Percentiles rank a stretch among this genome's conserved stretches.
Evolutionary conservation across 306 rosid genomes (phyloP).

Genomic region (Quercus bicolor): DNA sequence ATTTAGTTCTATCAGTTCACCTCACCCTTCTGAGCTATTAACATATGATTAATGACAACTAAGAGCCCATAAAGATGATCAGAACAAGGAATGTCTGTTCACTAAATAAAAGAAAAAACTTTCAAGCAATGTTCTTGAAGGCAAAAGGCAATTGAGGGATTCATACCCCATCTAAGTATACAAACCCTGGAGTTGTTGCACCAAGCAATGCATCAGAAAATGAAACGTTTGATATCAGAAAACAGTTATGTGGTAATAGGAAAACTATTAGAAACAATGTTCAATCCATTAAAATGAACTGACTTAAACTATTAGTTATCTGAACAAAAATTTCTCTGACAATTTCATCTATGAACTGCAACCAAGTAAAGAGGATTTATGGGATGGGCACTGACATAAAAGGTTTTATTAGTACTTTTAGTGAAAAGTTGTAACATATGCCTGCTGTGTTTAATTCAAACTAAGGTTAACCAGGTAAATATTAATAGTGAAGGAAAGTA

Average conservation of each 20-base stretch:
- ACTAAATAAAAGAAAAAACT: background rate
- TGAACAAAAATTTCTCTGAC: background rate
- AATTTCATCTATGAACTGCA: background rate
- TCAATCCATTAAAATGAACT: background rate
- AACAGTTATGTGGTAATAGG: background rate
- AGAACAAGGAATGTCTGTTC: background rate
- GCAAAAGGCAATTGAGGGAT: background rate
- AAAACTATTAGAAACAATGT: background rate
- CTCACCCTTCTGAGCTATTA: constrained; percentile 18
- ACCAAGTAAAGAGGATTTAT: background rate
- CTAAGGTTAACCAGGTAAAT: too few relatives aligned
- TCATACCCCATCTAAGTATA: background rate
- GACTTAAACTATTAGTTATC: background rate
- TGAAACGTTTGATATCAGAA: background rate
- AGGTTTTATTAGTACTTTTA: background rate
- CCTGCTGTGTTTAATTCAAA: background rate
- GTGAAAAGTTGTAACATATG: background rate
- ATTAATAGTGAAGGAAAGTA: too few relatives aligned
- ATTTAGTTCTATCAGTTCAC: constrained; percentile 49
- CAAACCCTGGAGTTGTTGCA: background rate
- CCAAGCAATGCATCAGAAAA: background rate
- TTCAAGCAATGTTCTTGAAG: background rate
- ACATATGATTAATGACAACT: background rate
- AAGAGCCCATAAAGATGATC: background rate
- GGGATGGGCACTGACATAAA: background rate